Base-by-base conservation (phyloP, 768 basidiomycete genomes). In the Tylopilus sp. region DNA sequence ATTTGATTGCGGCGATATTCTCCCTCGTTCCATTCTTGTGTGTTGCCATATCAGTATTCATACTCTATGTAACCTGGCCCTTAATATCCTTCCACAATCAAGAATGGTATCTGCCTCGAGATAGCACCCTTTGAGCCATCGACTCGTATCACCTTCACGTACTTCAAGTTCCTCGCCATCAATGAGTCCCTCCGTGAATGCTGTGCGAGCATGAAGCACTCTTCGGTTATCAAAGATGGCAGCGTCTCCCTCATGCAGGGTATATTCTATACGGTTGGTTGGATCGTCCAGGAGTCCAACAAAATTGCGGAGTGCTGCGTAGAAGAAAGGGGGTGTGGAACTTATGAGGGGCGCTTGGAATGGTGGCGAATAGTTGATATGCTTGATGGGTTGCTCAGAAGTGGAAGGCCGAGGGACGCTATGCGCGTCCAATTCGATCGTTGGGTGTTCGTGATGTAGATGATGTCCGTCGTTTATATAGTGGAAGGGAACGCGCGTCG, bases 121-220 rank as follows among this genome's bases (percentile, higher is more conserved):
- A 73, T 79, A 95, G 65, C 79, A 90, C 21, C 95, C 95, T 70
- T 97, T 97, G 48, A 98, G 71, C 95, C 95, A 97, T 47, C 95
- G 71, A 59, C 78, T 83, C 18, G 79, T 69, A 50, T 79, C 79
- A 30, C 77, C 80, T 23, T 79, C 74, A 17, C 59, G 66, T 30
- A 56, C 66, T 11, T n/a, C n/a, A n/a, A n/a, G n/a, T n/a, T 63
- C 68, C 25, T 52, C 52, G 6, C 61, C 72, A 15, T 64, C 68
- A 47, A 59, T 62, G 23, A 52, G 21, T 41, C 43, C 52, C 31
- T 78, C 73, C n/a, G 60, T 48, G 63, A 98, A 98, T 12, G 83
- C 85, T 1, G 85, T 88, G 21, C 95, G 74, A 0, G 89, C 92
- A 67, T 99, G 95, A 53, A 98, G 67, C 4, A 95, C 82, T 15